Base-by-base conservation (phyloP, 2,329 filamentous ascomycete species). In the Fusarium sp. region DNA sequence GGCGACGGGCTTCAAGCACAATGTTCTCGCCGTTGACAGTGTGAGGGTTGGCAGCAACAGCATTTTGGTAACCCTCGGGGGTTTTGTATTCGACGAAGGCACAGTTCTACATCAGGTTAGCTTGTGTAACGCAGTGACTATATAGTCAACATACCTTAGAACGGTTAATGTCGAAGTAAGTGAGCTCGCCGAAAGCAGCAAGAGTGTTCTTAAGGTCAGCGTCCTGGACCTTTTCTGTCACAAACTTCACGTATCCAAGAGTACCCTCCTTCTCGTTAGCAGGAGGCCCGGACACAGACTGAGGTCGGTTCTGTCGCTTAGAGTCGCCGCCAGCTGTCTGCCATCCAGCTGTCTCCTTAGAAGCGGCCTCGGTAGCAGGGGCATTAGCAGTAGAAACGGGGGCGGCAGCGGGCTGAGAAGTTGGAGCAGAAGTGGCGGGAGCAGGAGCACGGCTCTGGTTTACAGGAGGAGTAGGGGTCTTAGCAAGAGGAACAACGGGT, bases 51-150 rank as follows among this genome's bases (percentile, higher is more conserved):
- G 91, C 92, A 66, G 88, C 88, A 40, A 93, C 86, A 45, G 96
- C 96, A 68, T 92, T 91, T 79, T 93, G 88, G 82, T 97, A 98
- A 48, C 90, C 94, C 58, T 94, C 90, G 24, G 89, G 79, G 48
- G 91, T 92, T 77, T 90, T 92, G 81, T 96, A 99, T 80, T 99
- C 96, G 65, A 98, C 93, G 78, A 98, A 98, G 27, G 96, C 96
- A 77, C 94, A 98, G 86, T 96, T 98, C 95, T 97, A 78, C 29
- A 42, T 53, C 20, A 70, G 69, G 65, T 71, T 60, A 76, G 72
- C 47, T 29, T 30, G 32, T 13, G 34, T 37, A 24, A 24, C 20
- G 4, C 6, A 41, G 20, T 13, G 10, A 18, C 32, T 37, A 32
- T 11, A 48, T n/a, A 14, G 13, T 9, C 44, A 59, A 79, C 82